Evolutionary conservation across 768 basidiomycete species (phyloP), one percentile per base, ranked within the genome.

Genomic region (Mrakia gelida): DNA sequence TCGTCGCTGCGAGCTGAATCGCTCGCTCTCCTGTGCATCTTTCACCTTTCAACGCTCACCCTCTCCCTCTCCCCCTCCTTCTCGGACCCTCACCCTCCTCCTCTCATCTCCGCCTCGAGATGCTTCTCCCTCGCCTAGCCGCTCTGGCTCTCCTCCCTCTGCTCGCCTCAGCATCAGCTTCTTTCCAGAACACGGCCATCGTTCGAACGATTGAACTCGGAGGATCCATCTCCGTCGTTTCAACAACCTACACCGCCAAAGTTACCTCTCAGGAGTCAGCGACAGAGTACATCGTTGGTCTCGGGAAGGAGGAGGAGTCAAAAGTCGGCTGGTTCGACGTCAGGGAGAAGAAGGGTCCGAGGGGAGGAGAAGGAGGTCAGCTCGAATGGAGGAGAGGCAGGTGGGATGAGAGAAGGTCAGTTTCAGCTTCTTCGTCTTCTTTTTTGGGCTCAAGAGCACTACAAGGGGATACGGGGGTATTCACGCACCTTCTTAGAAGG

Each of bases 141-240:
- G 34, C 67, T 70, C 67, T 70, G 32, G 34, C 41, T 21, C 67
- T 70, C 26, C 38, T 70, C 21, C 67, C 67, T n/a, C 26, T 70
- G 41, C 34, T 70, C 26, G 34, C 67, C 26, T 70, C 67, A 15
- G 67, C 67, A 10, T 21, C 67, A 21, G 67, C 34, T 13, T 41
- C 67, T 1, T 85, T 80, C 78, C 70, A 82, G 78, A 85, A 85
- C 77, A 93, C 92, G 30, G 92, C 91, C 80, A 88, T 98, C 79
- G 92, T 95, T 45, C 91, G 94, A 82, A 90, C 92, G 8, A 87
- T 94, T 78, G 95, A 97, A 81, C 91, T 97, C 32, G 94, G 92
- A 52, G 95, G 95, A 73, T 88, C 95, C 28, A 88, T 93, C 32
- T 91, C 94, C 76, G 91, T 92, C 86, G 89, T 95, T 87, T 92